Base-by-base conservation (phyloP, 306 rosid species). In the Quercus ilex region DNA sequence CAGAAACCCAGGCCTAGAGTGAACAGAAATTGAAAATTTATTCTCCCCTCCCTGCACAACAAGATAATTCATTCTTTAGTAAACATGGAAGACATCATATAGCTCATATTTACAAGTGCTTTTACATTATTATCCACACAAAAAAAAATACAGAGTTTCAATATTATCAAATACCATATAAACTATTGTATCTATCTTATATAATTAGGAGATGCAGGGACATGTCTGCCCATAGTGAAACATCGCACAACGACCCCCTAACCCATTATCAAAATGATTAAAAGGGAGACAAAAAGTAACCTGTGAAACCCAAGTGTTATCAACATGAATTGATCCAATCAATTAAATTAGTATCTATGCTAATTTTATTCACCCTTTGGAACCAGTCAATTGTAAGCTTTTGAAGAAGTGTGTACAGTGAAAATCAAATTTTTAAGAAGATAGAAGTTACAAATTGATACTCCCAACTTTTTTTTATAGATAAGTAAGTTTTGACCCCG, bases 1-100 rank as follows among this genome's bases (percentile, higher is more conserved):
- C 43, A 91, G 80, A 91, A 96, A 96, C 53, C 99, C 98, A 1
- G 99, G 99, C 60, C 99, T 91, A 18, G 98, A 79, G 82, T 96
- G 99, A 74, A 91, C 99, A 74, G 82, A 91, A 65, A 96, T 88
- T 55, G 99, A 96, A 84, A 93, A 93, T 83, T 72, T 88, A 79
- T 77, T 55, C 68, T 82, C 84, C 15, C 98, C 98, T 80, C 93
- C 96, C 99, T 93, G 90, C 84, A 82, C 65, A 55, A 78, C 21
- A 78, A 51, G 73, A 78, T 52, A 80, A 41, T 43, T 17, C 9
- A 79, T 76, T 68, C 78, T 77, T 74, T 81, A 63, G 60, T 58
- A 35, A 3, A 25, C 73, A 52, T 51, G 30, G 51, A 74, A 20
- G 58, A 25, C 53, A 28, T 12, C 5, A 23, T 49, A 28, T 15